A percentile compares a stretch with the other conserved stretches of the same genome.
These are phyloP conservation scores for Musa beccarii DNA, from an alignment of 176 grass and related monocot species.

Conservation along the genomic window DNA sequence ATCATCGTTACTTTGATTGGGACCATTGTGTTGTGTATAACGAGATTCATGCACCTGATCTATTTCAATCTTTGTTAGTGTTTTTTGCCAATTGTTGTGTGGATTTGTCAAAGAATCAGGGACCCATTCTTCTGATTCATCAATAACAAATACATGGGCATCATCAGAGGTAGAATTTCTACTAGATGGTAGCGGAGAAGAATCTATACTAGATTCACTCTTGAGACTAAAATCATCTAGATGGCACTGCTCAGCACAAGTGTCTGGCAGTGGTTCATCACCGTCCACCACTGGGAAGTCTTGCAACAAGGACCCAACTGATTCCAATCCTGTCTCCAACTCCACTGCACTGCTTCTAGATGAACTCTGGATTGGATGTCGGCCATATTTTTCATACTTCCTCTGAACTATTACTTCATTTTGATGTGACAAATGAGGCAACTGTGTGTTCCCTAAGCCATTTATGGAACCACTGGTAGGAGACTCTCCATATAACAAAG, in stretches of 20 bases:
- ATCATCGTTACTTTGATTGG: slow-evolving; percentile 23
- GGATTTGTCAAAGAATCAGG: slow-evolving; percentile 26
- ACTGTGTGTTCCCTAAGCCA: slow-evolving; percentile 27
- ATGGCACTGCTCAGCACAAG: slow-evolving; percentile 37
- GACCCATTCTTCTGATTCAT: slow-evolving; percentile 32
- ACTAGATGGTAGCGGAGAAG: slow-evolving; percentile 73
- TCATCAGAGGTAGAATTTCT: slow-evolving; percentile 64
- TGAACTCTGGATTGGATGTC: slow-evolving; percentile 26
- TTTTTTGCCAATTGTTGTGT: not conserved
- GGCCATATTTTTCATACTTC: slow-evolving; percentile 31
- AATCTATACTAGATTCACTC: slow-evolving; percentile 88
- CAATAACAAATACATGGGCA: slow-evolving; percentile 39
- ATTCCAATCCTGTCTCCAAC: slow-evolving; percentile 26
- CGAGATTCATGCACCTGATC: slow-evolving; percentile 28
- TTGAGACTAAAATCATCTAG: slow-evolving; percentile 46
- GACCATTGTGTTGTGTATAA: slow-evolving; percentile 37
- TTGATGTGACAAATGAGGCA: slow-evolving; percentile 20
- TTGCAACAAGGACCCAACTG: slow-evolving; percentile 44
- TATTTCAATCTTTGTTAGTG: not conserved
- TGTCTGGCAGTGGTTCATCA: slow-evolving; percentile 32
- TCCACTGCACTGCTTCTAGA: slow-evolving; percentile 40
- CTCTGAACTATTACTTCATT: slow-evolving; percentile 25
- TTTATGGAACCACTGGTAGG: slow-evolving; percentile 16
- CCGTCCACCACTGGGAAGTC: slow-evolving; percentile 19
- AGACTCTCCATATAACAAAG: slow-evolving; percentile 21